phyloP scores from a whole-genome alignment of 768 basidiomycete species.

The Tulasnella sp. region DNA sequence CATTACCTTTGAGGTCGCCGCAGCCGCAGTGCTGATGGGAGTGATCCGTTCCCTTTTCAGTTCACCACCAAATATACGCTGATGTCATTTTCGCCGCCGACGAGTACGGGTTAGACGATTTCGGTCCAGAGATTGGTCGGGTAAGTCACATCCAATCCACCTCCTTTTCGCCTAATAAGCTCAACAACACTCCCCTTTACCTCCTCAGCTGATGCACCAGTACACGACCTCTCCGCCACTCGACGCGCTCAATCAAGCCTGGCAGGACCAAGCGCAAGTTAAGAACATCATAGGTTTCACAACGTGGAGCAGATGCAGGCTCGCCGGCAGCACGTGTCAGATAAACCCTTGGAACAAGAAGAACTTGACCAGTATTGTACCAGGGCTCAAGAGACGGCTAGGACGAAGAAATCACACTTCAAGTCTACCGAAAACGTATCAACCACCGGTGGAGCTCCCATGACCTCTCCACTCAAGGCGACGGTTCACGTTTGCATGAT shows the following conservation, averaged over 20 bases:
- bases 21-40: not conserved
- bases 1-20: not conserved
- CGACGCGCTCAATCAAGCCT: constrained; percentile 85
- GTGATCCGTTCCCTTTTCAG: constrained; percentile 17
- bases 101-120: constrained; percentile 27
- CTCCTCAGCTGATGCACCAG: constrained; percentile 63
- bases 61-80: constrained; percentile 25
- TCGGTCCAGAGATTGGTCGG: constrained; percentile 26
- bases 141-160: constrained; percentile 20
- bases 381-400: too few relatives aligned
- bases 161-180: not conserved
- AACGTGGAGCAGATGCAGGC: constrained; percentile 94
- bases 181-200: constrained; percentile 39
- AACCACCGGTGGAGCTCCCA: too few relatives aligned
- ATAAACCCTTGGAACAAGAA: too few relatives aligned
- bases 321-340: constrained; percentile 90
- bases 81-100: constrained; percentile 27
- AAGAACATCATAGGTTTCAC: constrained; percentile 98
- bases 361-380: too few relatives aligned
- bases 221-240: constrained; percentile 82
- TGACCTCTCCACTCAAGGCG: not conserved
- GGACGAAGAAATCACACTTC: too few relatives aligned
- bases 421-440: too few relatives aligned
- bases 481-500: not conserved
- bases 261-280: constrained; percentile 63